Evolutionary conservation across 345 rosid species (phyloP), one percentile per base, ranked within the genome.

Genomic region (Pugionium cornutum): DNA sequence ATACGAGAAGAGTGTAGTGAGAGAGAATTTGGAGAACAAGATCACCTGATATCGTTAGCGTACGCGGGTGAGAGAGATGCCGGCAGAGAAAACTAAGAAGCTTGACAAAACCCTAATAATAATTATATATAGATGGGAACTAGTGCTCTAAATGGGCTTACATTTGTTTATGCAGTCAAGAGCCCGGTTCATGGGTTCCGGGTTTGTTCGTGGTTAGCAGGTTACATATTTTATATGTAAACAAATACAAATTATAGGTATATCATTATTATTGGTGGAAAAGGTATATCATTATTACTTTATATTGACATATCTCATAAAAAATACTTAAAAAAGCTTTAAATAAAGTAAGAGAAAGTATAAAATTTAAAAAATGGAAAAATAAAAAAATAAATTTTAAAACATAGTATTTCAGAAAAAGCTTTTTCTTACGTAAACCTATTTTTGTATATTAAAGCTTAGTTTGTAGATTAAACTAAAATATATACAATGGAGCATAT

Each of bases 61-160:
- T 64, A 70, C 59, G 76, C 46, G 58, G 42, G 26, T 49, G 65
- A 55, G 76, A 41, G 9, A 64, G 75, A 72, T 55, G 71, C 33
- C 71, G 27, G 10, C 0, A 29, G 64, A 40, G 10, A 47, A 1
- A 41, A 50, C 29, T 18, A 2, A 18, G 34, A 11, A 41, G 39
- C 65, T 64, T 51, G 6, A 2, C 10, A 51, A 64, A 72, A 57
- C 66, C 76, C 62, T 72, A 72, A 36, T 4, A 10, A 7, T 9
- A 9, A 2, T 46, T 72, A 64, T 72, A 71, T 64, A 58, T 25
- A 9, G 5, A 5, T 49, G 5, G 1, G 2, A 2, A 64, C 57
- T 64, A 65, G 76, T 67, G 54, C 18, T 72, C 57, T 7, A 27
- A 40, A 63, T 72, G 76, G 70, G 76, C 76, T 49, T 61, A 4